Evolutionary conservation across 73 alveolate species (phyloP).

Genomic region (Paramecium sexaurelia): DNA sequence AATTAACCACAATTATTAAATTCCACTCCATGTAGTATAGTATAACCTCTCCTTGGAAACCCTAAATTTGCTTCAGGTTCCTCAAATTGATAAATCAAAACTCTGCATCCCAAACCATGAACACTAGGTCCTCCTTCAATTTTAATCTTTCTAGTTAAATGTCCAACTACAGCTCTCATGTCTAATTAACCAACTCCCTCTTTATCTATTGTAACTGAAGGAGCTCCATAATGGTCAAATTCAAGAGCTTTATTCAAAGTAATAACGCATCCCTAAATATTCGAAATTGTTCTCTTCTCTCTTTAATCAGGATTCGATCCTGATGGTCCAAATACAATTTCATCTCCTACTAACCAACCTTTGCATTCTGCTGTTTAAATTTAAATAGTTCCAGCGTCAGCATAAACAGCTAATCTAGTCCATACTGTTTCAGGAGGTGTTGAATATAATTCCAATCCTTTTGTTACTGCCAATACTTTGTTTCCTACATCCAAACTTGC

Average conservation of each 20-base stretch:
- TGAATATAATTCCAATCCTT: conserved; percentile 15
- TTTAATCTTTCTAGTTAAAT: conserved; percentile 60
- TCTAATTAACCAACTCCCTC: conserved; percentile 34
- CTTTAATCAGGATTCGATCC: conserved; percentile 27
- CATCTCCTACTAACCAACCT: conserved; percentile 63
- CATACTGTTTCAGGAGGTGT: conserved; percentile 42
- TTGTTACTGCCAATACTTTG: conserved; percentile 57
- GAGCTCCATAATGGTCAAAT: conserved; percentile 68
- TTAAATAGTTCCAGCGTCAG: conserved; percentile 45
- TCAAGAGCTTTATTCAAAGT: conserved; percentile 21
- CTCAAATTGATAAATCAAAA: conserved; percentile 37
- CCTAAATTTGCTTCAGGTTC: conserved; percentile 22
- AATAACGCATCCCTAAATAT: conserved; percentile 23
- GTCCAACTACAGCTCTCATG: conserved; percentile 63
- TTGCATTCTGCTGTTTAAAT: neutral
- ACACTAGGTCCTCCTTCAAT: conserved; percentile 41
- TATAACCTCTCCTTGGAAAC: conserved; percentile 44
- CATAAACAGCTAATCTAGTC: conserved; percentile 59
- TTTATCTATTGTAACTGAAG: conserved; percentile 28
- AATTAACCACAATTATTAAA: conserved; percentile 61
- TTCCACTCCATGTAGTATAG: conserved; percentile 55
- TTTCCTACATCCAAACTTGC: conserved; percentile 43
- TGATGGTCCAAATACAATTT: conserved; percentile 61
- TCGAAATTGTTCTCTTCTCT: conserved; percentile 27
- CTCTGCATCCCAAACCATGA: conserved; percentile 60